Conservation (phyloP, 345 rosid genomes). For the Turritis glabra region DNA sequence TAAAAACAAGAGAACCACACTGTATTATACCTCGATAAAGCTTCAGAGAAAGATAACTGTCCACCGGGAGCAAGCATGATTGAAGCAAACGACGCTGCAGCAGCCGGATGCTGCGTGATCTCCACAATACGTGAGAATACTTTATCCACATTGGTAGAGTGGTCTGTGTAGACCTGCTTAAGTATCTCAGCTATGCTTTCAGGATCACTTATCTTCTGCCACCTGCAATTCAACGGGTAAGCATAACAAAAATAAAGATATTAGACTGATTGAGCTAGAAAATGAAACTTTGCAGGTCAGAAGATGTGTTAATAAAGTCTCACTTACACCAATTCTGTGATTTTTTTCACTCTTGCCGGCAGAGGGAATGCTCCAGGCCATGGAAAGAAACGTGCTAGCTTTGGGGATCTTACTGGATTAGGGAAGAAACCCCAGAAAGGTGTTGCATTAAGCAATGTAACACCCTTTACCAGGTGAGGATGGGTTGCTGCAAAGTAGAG, state of each 20-base stretch:
- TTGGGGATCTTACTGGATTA: constrained; percentile 74
- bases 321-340: constrained; percentile 71
- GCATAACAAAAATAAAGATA: not conserved
- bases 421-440: constrained; percentile 99
- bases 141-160: constrained; percentile 75
- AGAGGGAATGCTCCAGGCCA: constrained; percentile 96
- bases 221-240: constrained; percentile 46
- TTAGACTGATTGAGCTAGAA: not conserved
- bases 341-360: constrained; percentile 73
- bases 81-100: constrained; percentile 92
- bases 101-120: constrained; percentile 86
- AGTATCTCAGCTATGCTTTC: constrained; percentile 79
- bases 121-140: constrained; percentile 76
- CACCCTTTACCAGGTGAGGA: constrained; percentile 87
- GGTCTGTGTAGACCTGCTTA: constrained; percentile 88
- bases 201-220: constrained; percentile 94
- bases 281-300: not conserved
- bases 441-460: constrained; percentile 88
- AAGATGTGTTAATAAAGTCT: not conserved
- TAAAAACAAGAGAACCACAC: not conserved
- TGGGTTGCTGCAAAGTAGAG: constrained; percentile 81
- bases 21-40: constrained; percentile 49
- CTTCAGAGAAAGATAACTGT: constrained; percentile 64
- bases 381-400: constrained; percentile 67
- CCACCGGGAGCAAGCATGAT: constrained; percentile 93